phyloP scores from a whole-genome alignment of 306 rosid genomes.

The Abrus pulchellus region DNA sequence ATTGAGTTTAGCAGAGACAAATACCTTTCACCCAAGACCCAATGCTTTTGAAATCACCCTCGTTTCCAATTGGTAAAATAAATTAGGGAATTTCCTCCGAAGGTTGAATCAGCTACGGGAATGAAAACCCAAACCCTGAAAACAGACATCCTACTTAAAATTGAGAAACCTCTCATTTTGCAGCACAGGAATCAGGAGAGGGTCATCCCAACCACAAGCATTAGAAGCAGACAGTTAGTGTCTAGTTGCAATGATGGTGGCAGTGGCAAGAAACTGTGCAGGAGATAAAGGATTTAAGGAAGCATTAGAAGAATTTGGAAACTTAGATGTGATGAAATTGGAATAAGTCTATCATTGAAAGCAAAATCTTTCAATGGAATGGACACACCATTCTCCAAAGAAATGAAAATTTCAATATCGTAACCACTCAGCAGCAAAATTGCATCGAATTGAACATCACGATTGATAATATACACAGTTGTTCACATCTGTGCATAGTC shows the following conservation, averaged over 20 bases:
- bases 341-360: background rate
- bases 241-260: background rate
- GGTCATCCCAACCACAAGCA: slow-evolving; percentile 6
- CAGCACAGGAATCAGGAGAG: background rate
- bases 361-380: background rate
- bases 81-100: slow-evolving; percentile 14
- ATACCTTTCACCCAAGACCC: slow-evolving; percentile 19
- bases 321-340: too few relatives aligned
- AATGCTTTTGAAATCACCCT: background rate
- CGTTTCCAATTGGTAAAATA: background rate
- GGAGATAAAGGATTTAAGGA: background rate
- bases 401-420: background rate
- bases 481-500: background rate
- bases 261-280: background rate
- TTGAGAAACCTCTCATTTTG: background rate
- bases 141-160: slow-evolving; percentile 2
- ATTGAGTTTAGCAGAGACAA: background rate
- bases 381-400: background rate
- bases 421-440: background rate
- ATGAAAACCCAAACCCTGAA: slow-evolving; percentile 5
- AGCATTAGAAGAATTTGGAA: background rate
- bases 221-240: background rate
- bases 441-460: slow-evolving; percentile 3
- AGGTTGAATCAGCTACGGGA: slow-evolving; percentile 18
- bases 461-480: slow-evolving; percentile 6